A percentile compares a stretch with the other conserved stretches of the same genome.
phyloP scores from a whole-genome alignment of 2,329 filamentous ascomycete genomes.

The Alternaria hordeiaustralica region DNA sequence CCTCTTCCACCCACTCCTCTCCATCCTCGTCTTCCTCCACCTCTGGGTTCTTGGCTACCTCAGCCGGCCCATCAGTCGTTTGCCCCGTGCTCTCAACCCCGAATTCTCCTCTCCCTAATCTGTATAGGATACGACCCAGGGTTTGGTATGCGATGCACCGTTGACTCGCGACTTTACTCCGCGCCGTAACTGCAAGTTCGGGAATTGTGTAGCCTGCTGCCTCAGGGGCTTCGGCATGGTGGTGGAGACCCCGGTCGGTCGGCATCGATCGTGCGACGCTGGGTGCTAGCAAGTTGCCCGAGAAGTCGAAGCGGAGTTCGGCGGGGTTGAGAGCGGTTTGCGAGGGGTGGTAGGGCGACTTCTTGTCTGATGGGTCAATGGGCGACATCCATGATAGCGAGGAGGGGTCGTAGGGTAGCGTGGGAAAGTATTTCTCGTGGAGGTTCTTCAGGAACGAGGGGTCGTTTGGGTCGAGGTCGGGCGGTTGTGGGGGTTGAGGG shows the following conservation, averaged over 20 bases:
- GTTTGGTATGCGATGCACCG: slow-evolving; percentile 92
- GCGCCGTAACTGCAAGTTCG: slow-evolving; percentile 80
- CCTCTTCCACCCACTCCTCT: slow-evolving; percentile 46
- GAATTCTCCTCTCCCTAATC: slow-evolving; percentile 77
- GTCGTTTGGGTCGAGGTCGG: slow-evolving; percentile 82
- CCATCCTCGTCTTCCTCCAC: slow-evolving; percentile 40
- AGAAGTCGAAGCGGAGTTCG: slow-evolving; percentile 87
- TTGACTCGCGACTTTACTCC: slow-evolving; percentile 84
- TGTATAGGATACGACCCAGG: slow-evolving; percentile 81
- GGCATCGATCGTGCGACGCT: slow-evolving; percentile 76
- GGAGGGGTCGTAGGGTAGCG: slow-evolving; percentile 81
- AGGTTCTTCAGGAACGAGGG: slow-evolving; percentile 83
- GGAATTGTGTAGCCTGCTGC: slow-evolving; percentile 92
- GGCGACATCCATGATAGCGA: slow-evolving; percentile 91
- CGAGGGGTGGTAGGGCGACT: slow-evolving; percentile 81
- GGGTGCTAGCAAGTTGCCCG: slow-evolving; percentile 79
- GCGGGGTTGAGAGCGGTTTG: slow-evolving; percentile 74
- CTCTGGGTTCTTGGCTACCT: slow-evolving; percentile 48
- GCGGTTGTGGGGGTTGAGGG: slow-evolving; percentile 61
- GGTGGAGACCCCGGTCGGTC: slow-evolving; percentile 81
- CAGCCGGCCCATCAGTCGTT: slow-evolving; percentile 56
- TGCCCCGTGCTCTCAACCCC: slow-evolving; percentile 57
- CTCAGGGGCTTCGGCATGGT: slow-evolving; percentile 90
- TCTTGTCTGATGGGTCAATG: slow-evolving; percentile 64
- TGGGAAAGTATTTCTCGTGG: slow-evolving; percentile 92